Conservation (phyloP, 2,329 filamentous ascomycete genomes). For the Calonectria fujianensis region DNA sequence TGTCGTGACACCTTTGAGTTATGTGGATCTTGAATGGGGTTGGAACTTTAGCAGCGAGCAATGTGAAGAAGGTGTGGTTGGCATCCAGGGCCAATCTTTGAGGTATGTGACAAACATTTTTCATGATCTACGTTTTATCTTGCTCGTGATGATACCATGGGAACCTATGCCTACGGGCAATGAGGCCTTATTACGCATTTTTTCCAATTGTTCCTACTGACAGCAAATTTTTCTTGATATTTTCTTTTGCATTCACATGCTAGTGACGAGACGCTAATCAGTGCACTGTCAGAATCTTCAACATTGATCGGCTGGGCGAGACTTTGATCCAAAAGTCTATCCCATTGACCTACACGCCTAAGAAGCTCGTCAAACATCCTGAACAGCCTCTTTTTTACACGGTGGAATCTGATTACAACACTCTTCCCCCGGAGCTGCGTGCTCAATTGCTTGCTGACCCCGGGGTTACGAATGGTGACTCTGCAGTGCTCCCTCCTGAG, state of each 20-base stretch:
- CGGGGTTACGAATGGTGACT: conserved; percentile 81
- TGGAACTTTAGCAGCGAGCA: conserved; percentile 98
- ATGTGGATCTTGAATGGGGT: conserved; percentile 91
- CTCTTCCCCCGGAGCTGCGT: conserved; percentile 86
- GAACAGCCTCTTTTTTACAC: conserved; percentile 94
- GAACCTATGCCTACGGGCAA: conserved; percentile 73
- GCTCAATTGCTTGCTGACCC: conserved; percentile 85
- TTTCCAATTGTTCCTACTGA: conserved; percentile 99
- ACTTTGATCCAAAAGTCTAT: conserved; percentile 92
- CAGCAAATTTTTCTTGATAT: conserved; percentile 49
- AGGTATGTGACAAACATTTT: conserved; percentile 74
- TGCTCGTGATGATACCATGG: conserved; percentile 78
- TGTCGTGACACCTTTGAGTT: conserved; percentile 93
- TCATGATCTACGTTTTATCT: conserved; percentile 60
- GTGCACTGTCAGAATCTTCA: conserved; percentile 81
- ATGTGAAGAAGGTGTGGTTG: conserved; percentile 94
- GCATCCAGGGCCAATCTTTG: conserved; percentile 91
- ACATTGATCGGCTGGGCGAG: conserved; percentile 88
- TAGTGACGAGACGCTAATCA: conserved; percentile 58
- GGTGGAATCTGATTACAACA: conserved; percentile 94
- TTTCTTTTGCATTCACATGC: conserved; percentile 39
- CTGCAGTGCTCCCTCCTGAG: conserved; percentile 81
- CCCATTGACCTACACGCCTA: conserved; percentile 91
- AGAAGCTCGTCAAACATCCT: conserved; percentile 90
- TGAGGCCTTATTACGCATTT: conserved; percentile 74